These are phyloP conservation scores for Desmodesmus armatus DNA, from an alignment of 139 green algal genomes.

Conservation along the genomic window DNA sequence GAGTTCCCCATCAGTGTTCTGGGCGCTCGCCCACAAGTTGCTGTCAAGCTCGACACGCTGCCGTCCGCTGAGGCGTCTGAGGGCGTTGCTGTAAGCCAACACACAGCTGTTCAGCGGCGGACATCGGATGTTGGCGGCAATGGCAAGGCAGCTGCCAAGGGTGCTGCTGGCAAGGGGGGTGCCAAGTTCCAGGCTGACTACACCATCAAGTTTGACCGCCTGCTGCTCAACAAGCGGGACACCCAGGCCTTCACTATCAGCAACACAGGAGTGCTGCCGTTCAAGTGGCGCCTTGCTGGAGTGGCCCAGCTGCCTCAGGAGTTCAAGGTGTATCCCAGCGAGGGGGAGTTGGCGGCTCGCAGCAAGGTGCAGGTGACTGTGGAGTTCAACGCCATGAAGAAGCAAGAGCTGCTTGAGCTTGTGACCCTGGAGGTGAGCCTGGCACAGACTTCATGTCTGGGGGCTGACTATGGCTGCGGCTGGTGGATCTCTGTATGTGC, in stretches of 20 bases:
- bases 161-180: conserved; percentile 1
- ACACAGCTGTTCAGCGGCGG: not conserved
- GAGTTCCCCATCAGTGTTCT: conserved; percentile 76
- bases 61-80: not conserved
- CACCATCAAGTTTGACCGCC: conserved; percentile 71
- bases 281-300: conserved; percentile 78
- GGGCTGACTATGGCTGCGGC: too few relatives aligned
- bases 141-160: not conserved
- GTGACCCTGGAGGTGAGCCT: conserved; percentile 61
- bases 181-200: conserved; percentile 7
- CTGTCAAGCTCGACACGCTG: conserved; percentile 43
- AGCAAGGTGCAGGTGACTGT: conserved; percentile 65
- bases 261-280: conserved; percentile 78
- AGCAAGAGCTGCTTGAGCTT: conserved; percentile 64
- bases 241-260: conserved; percentile 67
- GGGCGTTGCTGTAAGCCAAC: not conserved
- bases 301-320: conserved; percentile 65
- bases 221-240: conserved; percentile 75
- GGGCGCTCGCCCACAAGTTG: conserved; percentile 69
- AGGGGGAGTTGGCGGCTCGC: conserved; percentile 66
- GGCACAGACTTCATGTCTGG: too few relatives aligned
- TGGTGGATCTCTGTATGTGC: too few relatives aligned
- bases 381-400: conserved; percentile 69
- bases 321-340: conserved; percentile 54
- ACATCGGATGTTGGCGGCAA: not conserved